Evolutionary conservation across 2,329 filamentous ascomycete species (phyloP).

Genomic region (Trichoderma hamatum): DNA sequence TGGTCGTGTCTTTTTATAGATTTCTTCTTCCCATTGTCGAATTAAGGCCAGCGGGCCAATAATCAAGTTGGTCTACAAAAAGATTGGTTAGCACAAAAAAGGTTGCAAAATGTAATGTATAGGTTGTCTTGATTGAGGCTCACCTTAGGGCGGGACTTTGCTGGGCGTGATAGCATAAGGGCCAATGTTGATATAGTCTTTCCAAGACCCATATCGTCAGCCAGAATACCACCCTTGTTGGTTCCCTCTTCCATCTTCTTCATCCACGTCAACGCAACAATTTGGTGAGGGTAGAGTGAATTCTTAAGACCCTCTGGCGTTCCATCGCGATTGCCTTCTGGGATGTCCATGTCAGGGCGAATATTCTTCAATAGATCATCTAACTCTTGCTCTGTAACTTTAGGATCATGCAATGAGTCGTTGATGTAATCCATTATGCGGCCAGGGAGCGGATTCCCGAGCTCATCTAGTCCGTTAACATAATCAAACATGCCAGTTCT

Average conservation of each 20-base stretch:
- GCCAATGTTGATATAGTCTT: slow-evolving; percentile 87
- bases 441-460: slow-evolving; percentile 43
- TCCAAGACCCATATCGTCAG: slow-evolving; percentile 91
- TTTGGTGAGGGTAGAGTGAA: slow-evolving; percentile 78
- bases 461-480: slow-evolving; percentile 39
- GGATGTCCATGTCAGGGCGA: slow-evolving; percentile 68
- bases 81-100: background rate
- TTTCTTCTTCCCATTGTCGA: slow-evolving; percentile 83
- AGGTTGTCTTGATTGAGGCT: slow-evolving; percentile 2
- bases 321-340: slow-evolving; percentile 63
- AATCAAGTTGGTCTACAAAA: slow-evolving; percentile 73
- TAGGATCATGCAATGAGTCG: slow-evolving; percentile 43
- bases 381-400: slow-evolving; percentile 63
- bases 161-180: slow-evolving; percentile 70
- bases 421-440: slow-evolving; percentile 41
- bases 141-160: slow-evolving; percentile 48
- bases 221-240: slow-evolving; percentile 85
- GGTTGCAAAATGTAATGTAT: too few relatives aligned
- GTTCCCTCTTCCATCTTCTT: slow-evolving; percentile 74
- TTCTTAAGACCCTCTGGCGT: slow-evolving; percentile 71
- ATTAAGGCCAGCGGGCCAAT: slow-evolving; percentile 79
- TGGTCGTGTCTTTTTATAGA: slow-evolving; percentile 67
- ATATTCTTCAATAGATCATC: slow-evolving; percentile 73
- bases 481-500: slow-evolving; percentile 45
- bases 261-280: slow-evolving; percentile 83